phyloP scores from a whole-genome alignment of 768 basidiomycete species.

The Amanita molliuscula region DNA sequence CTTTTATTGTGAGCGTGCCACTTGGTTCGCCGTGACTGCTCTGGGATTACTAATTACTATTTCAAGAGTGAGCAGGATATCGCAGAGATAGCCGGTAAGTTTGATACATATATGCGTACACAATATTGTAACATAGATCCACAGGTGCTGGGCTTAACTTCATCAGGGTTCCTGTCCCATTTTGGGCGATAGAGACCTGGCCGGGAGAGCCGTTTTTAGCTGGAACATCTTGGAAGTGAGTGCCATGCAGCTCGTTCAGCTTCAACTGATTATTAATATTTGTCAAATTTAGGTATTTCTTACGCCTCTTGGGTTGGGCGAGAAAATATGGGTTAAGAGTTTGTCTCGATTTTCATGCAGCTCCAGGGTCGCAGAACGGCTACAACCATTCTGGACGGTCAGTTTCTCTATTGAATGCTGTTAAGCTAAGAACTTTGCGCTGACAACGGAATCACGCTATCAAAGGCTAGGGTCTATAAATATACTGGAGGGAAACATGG shows the following conservation, averaged over 20 bases:
- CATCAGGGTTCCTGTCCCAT: conserved; percentile 71
- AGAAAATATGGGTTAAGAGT: conserved; percentile 87
- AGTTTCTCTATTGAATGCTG: background rate
- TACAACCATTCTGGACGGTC: conserved; percentile 51
- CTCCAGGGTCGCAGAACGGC: conserved; percentile 77
- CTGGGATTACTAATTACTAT: background rate
- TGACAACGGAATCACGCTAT: background rate
- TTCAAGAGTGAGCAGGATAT: conserved; percentile 76
- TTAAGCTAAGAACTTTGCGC: background rate
- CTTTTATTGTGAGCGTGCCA: conserved; percentile 59
- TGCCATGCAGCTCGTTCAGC: no score
- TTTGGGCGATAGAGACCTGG: conserved; percentile 79
- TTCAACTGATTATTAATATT: background rate
- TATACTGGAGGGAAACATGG: conserved; percentile 66
- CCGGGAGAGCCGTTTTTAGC: conserved; percentile 68
- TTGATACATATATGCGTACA: background rate
- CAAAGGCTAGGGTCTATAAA: conserved; percentile 40
- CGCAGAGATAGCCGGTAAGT: conserved; percentile 61
- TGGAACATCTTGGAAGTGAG: conserved; percentile 62
- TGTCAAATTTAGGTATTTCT: conserved; percentile 43
- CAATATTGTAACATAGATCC: background rate
- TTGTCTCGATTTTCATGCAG: conserved; percentile 68
- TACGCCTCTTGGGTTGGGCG: conserved; percentile 70
- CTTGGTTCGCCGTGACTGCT: background rate
- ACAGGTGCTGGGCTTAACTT: conserved; percentile 72